Evolutionary conservation across 352 stramenopile genomes (phyloP), one percentile per base, ranked within the genome.

Genomic region (Pythium rishiriense): DNA sequence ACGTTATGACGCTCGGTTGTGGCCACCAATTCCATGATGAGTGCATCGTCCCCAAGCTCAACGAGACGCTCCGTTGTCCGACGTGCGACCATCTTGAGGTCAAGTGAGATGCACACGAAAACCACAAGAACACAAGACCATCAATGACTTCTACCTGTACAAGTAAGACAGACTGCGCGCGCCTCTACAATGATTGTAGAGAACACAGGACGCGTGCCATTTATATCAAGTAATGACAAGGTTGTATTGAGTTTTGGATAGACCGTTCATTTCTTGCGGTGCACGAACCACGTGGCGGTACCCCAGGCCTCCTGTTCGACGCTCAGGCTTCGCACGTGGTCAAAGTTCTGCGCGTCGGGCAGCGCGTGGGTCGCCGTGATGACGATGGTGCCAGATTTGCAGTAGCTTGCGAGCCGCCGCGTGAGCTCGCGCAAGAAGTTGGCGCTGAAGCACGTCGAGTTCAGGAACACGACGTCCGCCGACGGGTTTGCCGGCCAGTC

Each of bases 401-500:
- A 85, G 41, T 56, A 69, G 24, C 72, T 65, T 6, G 58, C 53
- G 15, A 88, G 69, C 25, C 88, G 79, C n/a, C 69, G 62, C 4
- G 75, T 73, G 9, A 91, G 41, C 3, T 79, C 69, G 33, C 67
- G 66, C 72, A 96, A 85, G 7, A 97, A 64, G 0, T 46, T 52
- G 17, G 85, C 68, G 22, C 82, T 76, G 58, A 97, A 97, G 58
- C 91, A 97, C 24, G 91, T 97, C 46, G 86, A 96, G 66, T 97
- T 97, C 45, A 93, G 74, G 62, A 97, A 97, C 1, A 96, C 66
- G 3, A 97, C 39, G 43, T 91, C 84, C 0, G 76, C 63, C 0
- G 53, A 25, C 10, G 79, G 70, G 25, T 63, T 78, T 24, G 43
- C 21, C 0, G 83, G 76, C 81, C 87, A 97, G 58, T 97, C 90